phyloP scores from a whole-genome alignment of 2,329 filamentous ascomycete genomes.

The Sarocladium strictum region DNA sequence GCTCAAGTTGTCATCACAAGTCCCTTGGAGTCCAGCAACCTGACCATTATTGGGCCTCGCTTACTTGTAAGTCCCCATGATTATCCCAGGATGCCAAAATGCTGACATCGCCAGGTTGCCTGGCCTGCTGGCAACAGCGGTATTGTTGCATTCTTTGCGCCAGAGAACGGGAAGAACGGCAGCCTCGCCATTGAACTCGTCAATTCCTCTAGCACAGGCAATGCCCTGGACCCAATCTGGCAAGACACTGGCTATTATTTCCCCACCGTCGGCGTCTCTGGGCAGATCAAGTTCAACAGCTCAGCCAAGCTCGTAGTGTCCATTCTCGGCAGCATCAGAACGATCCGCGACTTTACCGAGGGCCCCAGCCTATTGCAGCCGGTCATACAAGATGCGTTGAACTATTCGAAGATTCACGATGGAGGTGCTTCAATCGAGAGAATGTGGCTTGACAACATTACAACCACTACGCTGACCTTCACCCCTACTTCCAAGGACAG shows the following conservation, averaged over 20 bases:
- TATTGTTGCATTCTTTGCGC: conserved; percentile 48
- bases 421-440: conserved; percentile 44
- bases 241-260: conserved; percentile 18
- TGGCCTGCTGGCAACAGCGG: conserved; percentile 64
- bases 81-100: neutral
- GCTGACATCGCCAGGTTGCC: conserved; percentile 31
- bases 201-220: conserved; percentile 36
- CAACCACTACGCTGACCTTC: conserved; percentile 47
- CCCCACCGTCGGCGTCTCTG: conserved; percentile 46
- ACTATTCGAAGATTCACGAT: conserved; percentile 29
- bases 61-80: conserved; percentile 23
- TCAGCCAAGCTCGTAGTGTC: conserved; percentile 49
- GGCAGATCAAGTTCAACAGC: conserved; percentile 49
- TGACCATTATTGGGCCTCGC: conserved; percentile 50
- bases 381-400: conserved; percentile 48
- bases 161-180: conserved; percentile 46
- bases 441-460: conserved; percentile 57
- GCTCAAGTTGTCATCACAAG: conserved; percentile 57
- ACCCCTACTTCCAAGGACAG: conserved; percentile 24
- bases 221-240: conserved; percentile 42
- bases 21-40: conserved; percentile 45
- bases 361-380: conserved; percentile 46
- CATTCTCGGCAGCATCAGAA: conserved; percentile 56
- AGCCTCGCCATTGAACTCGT: conserved; percentile 45
- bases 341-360: conserved; percentile 57